Evolutionary conservation across 1,284 basidiomycete genomes (phyloP), one percentile per base, ranked within the genome.

Genomic region (Irpex sp.): DNA sequence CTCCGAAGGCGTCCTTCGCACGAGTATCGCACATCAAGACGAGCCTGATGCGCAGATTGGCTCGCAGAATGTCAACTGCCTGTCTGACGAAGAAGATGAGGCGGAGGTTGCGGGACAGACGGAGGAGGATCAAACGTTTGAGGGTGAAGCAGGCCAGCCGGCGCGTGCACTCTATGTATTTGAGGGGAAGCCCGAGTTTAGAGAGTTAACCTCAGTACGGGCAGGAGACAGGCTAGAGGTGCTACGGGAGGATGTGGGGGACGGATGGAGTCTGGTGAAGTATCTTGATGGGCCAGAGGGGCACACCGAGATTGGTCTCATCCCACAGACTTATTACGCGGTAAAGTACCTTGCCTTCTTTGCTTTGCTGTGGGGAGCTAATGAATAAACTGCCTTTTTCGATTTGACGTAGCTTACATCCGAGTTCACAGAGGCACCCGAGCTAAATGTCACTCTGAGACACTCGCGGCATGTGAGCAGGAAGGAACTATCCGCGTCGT

Each of bases 261-360:
- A 90, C 66, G 90, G 89, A 1, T 91, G 92, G 89, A 92, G 91
- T 71, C 78, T 91, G 37, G 84, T 86, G 1, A 82, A 79, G 65
- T 67, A 53, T 19, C 47, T 63, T 26, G 49, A 39, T 60, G 36
- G 65, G 51, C 33, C 58, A 53, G 55, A 63, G 67, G 78, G 79
- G 63, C 6, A 76, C 74, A 17, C 56, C 11, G 85, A 87, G 70
- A 75, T 90, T 58, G 91, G 91, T 0, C 73, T 93, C 62, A 69
- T 93, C 37, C 92, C 92, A 46, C 79, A 80, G 53, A 78, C 84
- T 5, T 92, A 91, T 74, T 93, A 92, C 71, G 87, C 86, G 56
- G 90, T 90, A 71, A 67, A 83, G 77, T 26, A 35, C n/a, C 49
- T 43, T n/a, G n/a, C 39, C 19, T 7, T 39, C 36, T 15, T 21